Percentiles rank a stretch among this genome's conserved stretches.
These are phyloP conservation scores for Thoreauomyces humboldtii DNA, from an alignment of 192 early-diverging fungal genomes.

Conservation along the genomic window DNA sequence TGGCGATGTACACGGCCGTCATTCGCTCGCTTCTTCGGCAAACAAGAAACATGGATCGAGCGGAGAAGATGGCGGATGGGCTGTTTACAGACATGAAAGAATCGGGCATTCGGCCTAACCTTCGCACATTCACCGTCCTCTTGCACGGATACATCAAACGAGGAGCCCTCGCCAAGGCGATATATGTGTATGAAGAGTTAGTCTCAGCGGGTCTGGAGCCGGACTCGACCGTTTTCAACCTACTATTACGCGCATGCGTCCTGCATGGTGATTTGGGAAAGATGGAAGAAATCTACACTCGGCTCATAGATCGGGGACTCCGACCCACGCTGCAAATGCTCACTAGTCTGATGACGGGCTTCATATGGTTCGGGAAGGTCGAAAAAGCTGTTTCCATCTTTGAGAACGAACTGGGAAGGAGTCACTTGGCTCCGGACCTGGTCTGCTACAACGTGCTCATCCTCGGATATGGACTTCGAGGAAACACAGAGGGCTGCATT, in stretches of 20 bases:
- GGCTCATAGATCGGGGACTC: not conserved
- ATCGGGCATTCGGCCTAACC: not conserved
- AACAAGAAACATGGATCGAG: not conserved
- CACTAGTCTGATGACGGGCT: constrained; percentile 17
- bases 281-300: constrained; percentile 5
- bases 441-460: constrained; percentile 19
- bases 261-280: constrained; percentile 6
- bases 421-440: constrained; percentile 7
- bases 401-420: not conserved
- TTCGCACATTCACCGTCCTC: constrained; percentile 13
- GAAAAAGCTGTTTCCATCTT: constrained; percentile 7
- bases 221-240: constrained; percentile 5
- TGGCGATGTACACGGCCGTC: constrained; percentile 5
- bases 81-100: constrained; percentile 22
- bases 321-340: constrained; percentile 5
- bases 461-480: not conserved
- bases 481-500: not conserved
- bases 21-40: not conserved
- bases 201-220: constrained; percentile 1
- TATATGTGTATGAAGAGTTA: constrained; percentile 5
- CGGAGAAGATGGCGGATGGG: not conserved
- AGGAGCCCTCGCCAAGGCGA: not conserved
- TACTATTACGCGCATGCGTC: constrained; percentile 4
- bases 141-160: constrained; percentile 9
- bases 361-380: not conserved